Evolutionary conservation across 805 yeast genomes (phyloP).

Genomic region (Spathaspora passalidarum): DNA sequence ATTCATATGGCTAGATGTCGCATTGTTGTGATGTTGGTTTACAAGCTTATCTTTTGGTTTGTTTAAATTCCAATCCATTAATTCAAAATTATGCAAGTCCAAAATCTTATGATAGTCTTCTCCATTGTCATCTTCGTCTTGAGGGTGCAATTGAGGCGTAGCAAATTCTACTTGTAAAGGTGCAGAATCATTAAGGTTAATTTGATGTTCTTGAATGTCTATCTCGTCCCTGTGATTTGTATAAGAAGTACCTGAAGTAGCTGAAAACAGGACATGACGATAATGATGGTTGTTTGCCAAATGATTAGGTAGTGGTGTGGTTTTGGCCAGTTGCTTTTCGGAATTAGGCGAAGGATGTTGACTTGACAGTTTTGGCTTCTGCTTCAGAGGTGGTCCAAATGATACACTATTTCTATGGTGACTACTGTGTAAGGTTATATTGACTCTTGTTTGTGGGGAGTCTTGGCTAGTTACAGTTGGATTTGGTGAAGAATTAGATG

Average conservation of each 20-base stretch:
- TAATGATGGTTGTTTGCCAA: slow-evolving; percentile 7
- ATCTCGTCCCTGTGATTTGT: slow-evolving; percentile 47
- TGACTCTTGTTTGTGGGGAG: slow-evolving; percentile 17
- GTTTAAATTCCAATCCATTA: slow-evolving; percentile 29
- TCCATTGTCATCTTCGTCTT: slow-evolving; percentile 6
- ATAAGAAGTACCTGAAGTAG: slow-evolving; percentile 59
- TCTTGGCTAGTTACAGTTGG: slow-evolving; percentile 22
- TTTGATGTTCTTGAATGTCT: slow-evolving; percentile 28
- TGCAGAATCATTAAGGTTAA: slow-evolving; percentile 27
- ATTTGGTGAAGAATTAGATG: slow-evolving; percentile 16
- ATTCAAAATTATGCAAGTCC: slow-evolving; percentile 7
- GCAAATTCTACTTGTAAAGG: slow-evolving; percentile 78
- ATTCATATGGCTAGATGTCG: neutral
- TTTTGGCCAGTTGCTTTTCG: slow-evolving; percentile 1
- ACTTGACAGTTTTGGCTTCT: neutral
- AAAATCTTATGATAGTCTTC: slow-evolving; percentile 6
- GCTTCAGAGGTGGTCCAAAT: neutral
- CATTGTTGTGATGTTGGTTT: neutral
- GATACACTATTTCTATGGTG: slow-evolving; percentile 9
- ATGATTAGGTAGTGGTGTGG: neutral
- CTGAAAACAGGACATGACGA: slow-evolving; percentile 62
- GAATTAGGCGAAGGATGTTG: slow-evolving; percentile 8
- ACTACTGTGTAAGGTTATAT: slow-evolving; percentile 7
- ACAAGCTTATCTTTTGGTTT: neutral
- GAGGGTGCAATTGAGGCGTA: slow-evolving; percentile 59